These are phyloP conservation scores for Aspergillus sp. DNA, from an alignment of 2,329 filamentous ascomycete species.

Conservation along the genomic window DNA sequence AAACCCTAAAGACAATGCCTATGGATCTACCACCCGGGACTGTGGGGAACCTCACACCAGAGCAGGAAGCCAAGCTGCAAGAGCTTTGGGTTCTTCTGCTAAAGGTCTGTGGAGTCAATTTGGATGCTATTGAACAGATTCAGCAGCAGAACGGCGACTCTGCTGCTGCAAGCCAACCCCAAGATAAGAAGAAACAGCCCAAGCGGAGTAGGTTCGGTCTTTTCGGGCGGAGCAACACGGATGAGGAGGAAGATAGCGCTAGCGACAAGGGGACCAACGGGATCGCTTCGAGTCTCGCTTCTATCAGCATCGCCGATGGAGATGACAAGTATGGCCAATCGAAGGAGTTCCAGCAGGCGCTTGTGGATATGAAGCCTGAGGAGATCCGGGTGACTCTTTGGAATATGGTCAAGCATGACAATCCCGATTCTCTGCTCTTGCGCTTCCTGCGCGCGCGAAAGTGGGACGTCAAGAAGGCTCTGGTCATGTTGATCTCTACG, in stretches of 20 bases:
- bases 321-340: conserved; percentile 94
- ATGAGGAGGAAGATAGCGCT: conserved; percentile 38
- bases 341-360: conserved; percentile 79
- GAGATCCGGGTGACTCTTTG: conserved; percentile 80
- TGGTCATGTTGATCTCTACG: conserved; percentile 92
- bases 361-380: conserved; percentile 76
- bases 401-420: conserved; percentile 92
- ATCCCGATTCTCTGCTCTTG: conserved; percentile 81
- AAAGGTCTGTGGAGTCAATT: conserved; percentile 69
- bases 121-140: conserved; percentile 30
- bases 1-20: conserved; percentile 41
- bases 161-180: conserved; percentile 27
- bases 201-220: conserved; percentile 69
- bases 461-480: conserved; percentile 91
- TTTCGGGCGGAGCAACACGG: conserved; percentile 67
- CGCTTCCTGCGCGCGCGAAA: conserved; percentile 87
- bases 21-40: conserved; percentile 58
- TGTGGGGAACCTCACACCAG: conserved; percentile 81
- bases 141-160: conserved; percentile 24
- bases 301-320: conserved; percentile 48
- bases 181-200: conserved; percentile 62
- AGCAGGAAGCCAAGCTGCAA: conserved; percentile 84
- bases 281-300: conserved; percentile 41
- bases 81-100: conserved; percentile 81
- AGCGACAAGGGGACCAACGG: conserved; percentile 38